These are phyloP conservation scores for Phoma sp. DNA, from an alignment of 2,329 filamentous ascomycete genomes.

Conservation along the genomic window DNA sequence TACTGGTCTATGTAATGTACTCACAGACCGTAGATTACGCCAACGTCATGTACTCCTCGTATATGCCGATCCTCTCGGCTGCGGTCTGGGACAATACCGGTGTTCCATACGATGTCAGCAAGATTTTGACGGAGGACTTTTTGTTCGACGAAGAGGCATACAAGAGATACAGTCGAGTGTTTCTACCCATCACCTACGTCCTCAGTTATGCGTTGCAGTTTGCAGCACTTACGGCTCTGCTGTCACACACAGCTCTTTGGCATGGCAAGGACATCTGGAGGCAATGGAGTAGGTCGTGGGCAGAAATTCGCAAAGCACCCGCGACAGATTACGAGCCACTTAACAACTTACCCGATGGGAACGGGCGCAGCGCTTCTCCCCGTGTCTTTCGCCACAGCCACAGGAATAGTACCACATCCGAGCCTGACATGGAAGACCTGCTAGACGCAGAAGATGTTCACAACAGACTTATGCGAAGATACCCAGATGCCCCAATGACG, in stretches of 20 bases:
- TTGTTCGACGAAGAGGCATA: slow-evolving; percentile 80
- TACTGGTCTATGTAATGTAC: background rate
- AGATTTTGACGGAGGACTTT: slow-evolving; percentile 78
- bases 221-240: slow-evolving; percentile 76
- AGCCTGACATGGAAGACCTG: slow-evolving; percentile 56
- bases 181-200: slow-evolving; percentile 85
- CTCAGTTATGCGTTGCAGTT: slow-evolving; percentile 88
- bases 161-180: slow-evolving; percentile 80
- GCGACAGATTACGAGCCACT: slow-evolving; percentile 44
- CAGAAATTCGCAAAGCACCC: slow-evolving; percentile 59
- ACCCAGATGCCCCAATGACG: slow-evolving; percentile 78
- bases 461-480: slow-evolving; percentile 80
- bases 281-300: slow-evolving; percentile 73
- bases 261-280: slow-evolving; percentile 82
- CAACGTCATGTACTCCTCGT: slow-evolving; percentile 80
- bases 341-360: slow-evolving; percentile 43
- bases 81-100: slow-evolving; percentile 87
- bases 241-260: slow-evolving; percentile 84
- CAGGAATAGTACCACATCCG: slow-evolving; percentile 40
- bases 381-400: slow-evolving; percentile 16
- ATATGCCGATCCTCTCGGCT: slow-evolving; percentile 84
- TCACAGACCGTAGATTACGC: slow-evolving; percentile 63
- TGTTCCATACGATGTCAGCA: slow-evolving; percentile 78
- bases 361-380: slow-evolving; percentile 28
- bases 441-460: slow-evolving; percentile 81